Conservation (phyloP, 768 basidiomycete species). For the Omphalotus guepiniiformis region DNA sequence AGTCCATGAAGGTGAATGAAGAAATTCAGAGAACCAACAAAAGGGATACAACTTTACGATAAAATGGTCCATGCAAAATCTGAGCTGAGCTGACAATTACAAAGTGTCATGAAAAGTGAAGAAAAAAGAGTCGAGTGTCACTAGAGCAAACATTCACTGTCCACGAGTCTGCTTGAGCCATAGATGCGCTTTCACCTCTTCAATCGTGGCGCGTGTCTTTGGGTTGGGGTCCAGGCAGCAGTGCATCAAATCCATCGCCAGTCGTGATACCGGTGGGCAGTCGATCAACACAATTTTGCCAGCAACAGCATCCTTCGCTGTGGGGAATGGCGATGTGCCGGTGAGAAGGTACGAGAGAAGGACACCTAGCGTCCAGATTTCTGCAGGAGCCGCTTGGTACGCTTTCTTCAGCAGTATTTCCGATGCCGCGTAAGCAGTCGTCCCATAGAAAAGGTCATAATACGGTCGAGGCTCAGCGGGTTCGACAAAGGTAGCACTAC, state of each 20-base stretch:
- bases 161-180: conserved; percentile 56
- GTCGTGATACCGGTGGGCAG: conserved; percentile 35
- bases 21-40: too few species aligned
- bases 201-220: conserved; percentile 71
- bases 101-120: too few species aligned
- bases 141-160: not conserved
- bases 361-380: conserved; percentile 95
- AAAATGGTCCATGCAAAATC: too few species aligned
- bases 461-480: conserved; percentile 56
- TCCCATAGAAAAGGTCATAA: conserved; percentile 84
- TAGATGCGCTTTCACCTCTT: conserved; percentile 75
- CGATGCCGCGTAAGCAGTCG: conserved; percentile 92
- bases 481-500: conserved; percentile 78
- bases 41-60: too few species aligned
- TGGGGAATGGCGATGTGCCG: conserved; percentile 90
- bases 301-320: conserved; percentile 71
- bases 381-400: conserved; percentile 91
- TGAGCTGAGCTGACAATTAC: too few species aligned
- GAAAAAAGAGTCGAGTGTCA: not conserved
- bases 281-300: conserved; percentile 56
- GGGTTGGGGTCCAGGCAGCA: conserved; percentile 86
- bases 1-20: too few species aligned
- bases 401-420: conserved; percentile 86
- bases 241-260: conserved; percentile 59
- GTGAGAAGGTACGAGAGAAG: conserved; percentile 93